Evolutionary conservation across 805 yeast species (phyloP).

Genomic region (Komagataella populi): DNA sequence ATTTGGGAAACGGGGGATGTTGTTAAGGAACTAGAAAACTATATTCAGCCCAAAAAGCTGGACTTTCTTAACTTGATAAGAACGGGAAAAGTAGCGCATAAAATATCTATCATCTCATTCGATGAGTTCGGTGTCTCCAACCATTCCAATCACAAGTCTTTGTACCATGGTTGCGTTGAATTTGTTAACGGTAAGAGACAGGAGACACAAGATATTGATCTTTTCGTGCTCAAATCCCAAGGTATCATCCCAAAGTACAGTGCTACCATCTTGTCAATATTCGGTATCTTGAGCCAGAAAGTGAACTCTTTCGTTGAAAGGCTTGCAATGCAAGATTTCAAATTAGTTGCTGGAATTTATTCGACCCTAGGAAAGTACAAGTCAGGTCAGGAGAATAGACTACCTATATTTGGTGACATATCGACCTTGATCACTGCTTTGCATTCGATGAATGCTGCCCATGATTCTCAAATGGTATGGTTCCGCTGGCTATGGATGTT

Average conservation of each 20-base stretch:
- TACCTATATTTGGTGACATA: slow-evolving; percentile 21
- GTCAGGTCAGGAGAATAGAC: neutral
- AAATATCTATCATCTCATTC: slow-evolving; percentile 39
- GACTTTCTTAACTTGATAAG: slow-evolving; percentile 1
- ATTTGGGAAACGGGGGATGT: slow-evolving; percentile 47
- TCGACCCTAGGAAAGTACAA: neutral
- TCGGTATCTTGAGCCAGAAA: slow-evolving; percentile 16
- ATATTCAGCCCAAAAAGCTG: neutral
- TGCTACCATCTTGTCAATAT: slow-evolving; percentile 26
- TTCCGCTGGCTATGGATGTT: slow-evolving; percentile 82
- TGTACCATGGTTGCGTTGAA: slow-evolving; percentile 34
- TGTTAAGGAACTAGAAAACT: slow-evolving; percentile 18
- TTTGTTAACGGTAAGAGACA: slow-evolving; percentile 12
- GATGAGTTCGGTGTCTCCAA: slow-evolving; percentile 73
- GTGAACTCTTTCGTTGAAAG: neutral
- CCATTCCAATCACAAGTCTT: slow-evolving; percentile 76
- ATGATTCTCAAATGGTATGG: slow-evolving; percentile 89
- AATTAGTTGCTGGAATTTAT: neutral
- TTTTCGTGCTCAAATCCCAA: slow-evolving; percentile 16
- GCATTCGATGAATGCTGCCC: slow-evolving; percentile 72
- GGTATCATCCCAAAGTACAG: slow-evolving; percentile 30
- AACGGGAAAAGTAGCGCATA: slow-evolving; percentile 2
- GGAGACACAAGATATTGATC: slow-evolving; percentile 8
- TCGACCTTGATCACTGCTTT: slow-evolving; percentile 26
- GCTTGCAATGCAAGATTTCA: neutral